Base-by-base conservation (phyloP, 2,329 filamentous ascomycete genomes). In the Penicillium sp. region DNA sequence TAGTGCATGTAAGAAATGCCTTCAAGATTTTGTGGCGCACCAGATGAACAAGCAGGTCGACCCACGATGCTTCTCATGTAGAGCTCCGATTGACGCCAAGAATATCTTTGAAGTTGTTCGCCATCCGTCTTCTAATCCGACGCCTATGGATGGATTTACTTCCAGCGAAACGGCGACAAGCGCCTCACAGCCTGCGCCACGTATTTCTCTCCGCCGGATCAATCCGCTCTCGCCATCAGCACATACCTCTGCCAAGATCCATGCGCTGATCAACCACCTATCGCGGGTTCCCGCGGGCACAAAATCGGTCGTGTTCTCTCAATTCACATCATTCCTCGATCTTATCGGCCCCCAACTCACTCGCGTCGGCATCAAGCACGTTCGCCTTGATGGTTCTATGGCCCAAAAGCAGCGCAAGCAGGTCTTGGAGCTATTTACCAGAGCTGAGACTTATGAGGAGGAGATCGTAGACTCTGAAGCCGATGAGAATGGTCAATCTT, bases 291-390 rank as follows among this genome's bases (percentile, higher is more conserved):
- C 88, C n/a, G 83, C 87, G 0, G 79, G 74, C 5, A 89, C 88
- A 47, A 97, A 97, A 75, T 91, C 89, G 1, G 92, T 97, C 22
- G 87, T 99, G 29, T 99, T 99, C 76, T 94, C 89, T 54, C 94
- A 99, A 73, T 99, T 99, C 73, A 99, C 94, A 0, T 95, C 92
- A 0, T 99, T 97, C 73, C 84, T 99, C 63, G 87, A 92, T 60
- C 85, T 99, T 12, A 95, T 99, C 60, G 88, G 92, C 61, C 89
- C 91, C 0, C 90, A 91, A 0, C 82, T 99, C 3, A 71, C 78
- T 1, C 83, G 85, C 41, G 85, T 86, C 14, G 87, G 88, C 37
- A 89, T 99, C 67, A 80, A 82, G 0, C 90, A 88, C 68, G 80
- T 97, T n/a, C 89, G 94, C 6, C 87, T 99, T 40, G 94, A 99